phyloP scores from a whole-genome alignment of 2,329 filamentous ascomycete species.

The Fusarium sp. region DNA sequence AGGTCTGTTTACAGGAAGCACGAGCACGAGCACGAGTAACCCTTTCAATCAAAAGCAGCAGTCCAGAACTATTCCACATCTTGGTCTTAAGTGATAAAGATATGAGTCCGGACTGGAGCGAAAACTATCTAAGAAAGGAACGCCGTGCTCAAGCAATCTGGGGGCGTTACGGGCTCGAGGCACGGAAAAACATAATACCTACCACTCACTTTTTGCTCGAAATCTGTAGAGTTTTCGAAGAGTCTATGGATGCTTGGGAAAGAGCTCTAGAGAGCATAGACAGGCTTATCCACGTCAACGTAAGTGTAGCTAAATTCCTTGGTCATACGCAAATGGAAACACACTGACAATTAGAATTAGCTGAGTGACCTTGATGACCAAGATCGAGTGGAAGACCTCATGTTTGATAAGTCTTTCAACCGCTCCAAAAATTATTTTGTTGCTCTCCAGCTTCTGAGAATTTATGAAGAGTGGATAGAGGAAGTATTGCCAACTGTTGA shows the following conservation, averaged over 20 bases:
- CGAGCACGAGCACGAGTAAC: no score
- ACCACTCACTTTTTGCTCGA: background rate
- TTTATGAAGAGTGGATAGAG: accelerated
- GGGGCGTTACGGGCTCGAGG: background rate
- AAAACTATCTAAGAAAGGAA: no score
- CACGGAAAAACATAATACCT: background rate
- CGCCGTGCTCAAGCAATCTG: no score
- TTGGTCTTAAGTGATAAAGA: background rate
- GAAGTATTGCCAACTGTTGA: background rate
- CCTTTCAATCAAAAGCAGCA: no score
- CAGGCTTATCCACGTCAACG: background rate
- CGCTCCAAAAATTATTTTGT: background rate
- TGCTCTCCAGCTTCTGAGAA: background rate
- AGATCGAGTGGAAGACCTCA: background rate
- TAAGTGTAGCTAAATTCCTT: no score
- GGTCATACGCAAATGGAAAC: background rate
- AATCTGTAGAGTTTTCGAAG: background rate
- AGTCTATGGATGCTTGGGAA: background rate
- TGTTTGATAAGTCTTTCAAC: background rate
- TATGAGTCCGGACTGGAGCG: no score
- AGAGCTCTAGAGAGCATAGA: background rate
- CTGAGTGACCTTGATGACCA: background rate
- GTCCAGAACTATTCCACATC: background rate
- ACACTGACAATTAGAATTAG: background rate
- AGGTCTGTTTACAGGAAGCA: background rate